Percentiles rank a stretch among this genome's conserved stretches.
Evolutionary conservation across 2,329 filamentous ascomycete species (phyloP).

Genomic region (Chaetomium sp.): DNA sequence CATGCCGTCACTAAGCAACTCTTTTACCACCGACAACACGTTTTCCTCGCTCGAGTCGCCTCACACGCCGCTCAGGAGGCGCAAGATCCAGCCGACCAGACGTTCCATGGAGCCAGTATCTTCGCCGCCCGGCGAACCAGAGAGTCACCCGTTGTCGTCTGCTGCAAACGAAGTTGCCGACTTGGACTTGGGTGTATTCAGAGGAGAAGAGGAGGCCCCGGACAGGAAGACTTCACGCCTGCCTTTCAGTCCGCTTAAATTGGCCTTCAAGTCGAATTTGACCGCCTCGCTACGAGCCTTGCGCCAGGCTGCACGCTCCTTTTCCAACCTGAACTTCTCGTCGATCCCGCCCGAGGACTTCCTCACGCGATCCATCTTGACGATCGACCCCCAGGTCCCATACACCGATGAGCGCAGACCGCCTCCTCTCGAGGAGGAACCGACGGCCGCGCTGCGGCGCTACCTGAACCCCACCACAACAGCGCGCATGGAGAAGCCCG

Average conservation of each 20-base stretch:
- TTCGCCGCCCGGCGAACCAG: constrained; percentile 55
- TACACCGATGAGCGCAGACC: constrained; percentile 69
- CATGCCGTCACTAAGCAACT: constrained; percentile 61
- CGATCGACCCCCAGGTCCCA: constrained; percentile 66
- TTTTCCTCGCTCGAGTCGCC: constrained; percentile 55
- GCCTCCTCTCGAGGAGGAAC: constrained; percentile 63
- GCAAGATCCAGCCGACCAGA: constrained; percentile 47
- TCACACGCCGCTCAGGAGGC: constrained; percentile 45
- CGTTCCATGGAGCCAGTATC: constrained; percentile 58
- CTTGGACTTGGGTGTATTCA: constrained; percentile 53
- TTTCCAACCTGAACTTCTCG: constrained; percentile 64
- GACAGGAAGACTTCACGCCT: constrained; percentile 41
- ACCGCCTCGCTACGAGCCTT: constrained; percentile 67
- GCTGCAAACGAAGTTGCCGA: constrained; percentile 46
- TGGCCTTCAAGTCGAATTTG: constrained; percentile 69
- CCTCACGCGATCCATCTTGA: constrained; percentile 67
- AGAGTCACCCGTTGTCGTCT: constrained; percentile 55
- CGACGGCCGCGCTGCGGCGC: constrained; percentile 65
- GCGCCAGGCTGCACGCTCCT: constrained; percentile 64
- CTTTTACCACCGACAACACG: constrained; percentile 53
- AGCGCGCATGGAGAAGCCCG: constrained; percentile 47
- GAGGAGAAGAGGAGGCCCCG: constrained; percentile 29
- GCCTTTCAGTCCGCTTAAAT: constrained; percentile 52
- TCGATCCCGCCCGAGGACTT: constrained; percentile 68
- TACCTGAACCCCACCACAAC: constrained; percentile 67